Conservation (phyloP, 2,329 filamentous ascomycete species). For the Paraphoma chrysanthemicola region DNA sequence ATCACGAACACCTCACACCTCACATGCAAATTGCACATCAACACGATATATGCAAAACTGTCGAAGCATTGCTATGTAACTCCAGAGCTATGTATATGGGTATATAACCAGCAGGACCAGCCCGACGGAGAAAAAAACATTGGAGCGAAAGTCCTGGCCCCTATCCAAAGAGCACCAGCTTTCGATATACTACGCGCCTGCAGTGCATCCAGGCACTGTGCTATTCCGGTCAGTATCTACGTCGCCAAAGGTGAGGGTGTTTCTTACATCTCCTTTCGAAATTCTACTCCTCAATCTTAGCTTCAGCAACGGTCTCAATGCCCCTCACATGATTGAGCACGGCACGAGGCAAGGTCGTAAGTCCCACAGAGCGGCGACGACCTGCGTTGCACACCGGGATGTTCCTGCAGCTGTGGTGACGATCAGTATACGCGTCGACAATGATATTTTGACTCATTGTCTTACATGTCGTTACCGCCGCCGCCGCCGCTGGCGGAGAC, state of each 20-base stretch:
- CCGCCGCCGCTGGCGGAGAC: background rate
- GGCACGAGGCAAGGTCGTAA: background rate
- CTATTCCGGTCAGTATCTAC: too few relatives aligned
- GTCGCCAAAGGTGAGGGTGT: background rate
- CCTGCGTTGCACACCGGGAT: background rate
- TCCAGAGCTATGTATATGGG: background rate
- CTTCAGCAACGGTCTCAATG: background rate
- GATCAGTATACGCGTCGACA: background rate
- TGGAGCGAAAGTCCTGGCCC: too few relatives aligned
- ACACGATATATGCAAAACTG: background rate
- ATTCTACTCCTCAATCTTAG: background rate
- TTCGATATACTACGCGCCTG: background rate
- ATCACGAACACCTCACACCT: too few relatives aligned
- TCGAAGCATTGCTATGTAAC: background rate
- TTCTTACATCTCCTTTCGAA: background rate
- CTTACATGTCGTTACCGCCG: background rate
- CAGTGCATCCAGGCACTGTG: too few relatives aligned
- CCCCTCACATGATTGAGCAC: background rate
- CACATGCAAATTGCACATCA: too few relatives aligned
- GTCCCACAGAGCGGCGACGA: background rate
- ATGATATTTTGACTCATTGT: background rate
- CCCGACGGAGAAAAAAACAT: background rate
- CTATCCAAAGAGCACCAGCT: background rate
- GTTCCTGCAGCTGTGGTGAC: background rate
- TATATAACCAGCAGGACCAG: background rate